Conservation (phyloP, 139 green algal genomes). For the Nannochloris sp. region DNA sequence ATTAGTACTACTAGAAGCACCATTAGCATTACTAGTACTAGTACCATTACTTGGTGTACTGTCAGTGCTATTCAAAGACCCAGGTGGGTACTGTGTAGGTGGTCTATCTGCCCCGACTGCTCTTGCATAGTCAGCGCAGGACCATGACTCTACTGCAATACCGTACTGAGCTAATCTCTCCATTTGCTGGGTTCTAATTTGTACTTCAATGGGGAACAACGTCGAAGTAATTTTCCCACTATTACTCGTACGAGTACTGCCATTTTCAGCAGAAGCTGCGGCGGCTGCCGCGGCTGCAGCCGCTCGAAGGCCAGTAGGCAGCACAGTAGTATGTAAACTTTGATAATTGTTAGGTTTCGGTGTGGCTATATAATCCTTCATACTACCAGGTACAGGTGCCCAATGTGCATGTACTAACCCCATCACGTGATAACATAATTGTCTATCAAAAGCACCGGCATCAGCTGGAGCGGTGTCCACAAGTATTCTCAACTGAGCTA, state of each 20-base stretch:
- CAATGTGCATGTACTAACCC: conserved; percentile 68
- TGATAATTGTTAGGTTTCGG: conserved; percentile 81
- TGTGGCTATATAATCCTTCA: conserved; percentile 89
- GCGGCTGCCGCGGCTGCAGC: not conserved
- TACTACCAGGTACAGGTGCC: conserved; percentile 61
- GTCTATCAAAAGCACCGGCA: conserved; percentile 5
- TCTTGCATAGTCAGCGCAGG: not conserved
- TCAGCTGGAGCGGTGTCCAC: conserved; percentile 16
- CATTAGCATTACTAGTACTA: not conserved
- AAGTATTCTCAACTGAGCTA: conserved; percentile 62
- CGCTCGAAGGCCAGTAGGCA: conserved; percentile 20
- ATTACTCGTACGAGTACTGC: not conserved
- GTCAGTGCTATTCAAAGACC: conserved; percentile 4
- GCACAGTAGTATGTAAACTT: conserved; percentile 69
- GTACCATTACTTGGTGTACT: not conserved
- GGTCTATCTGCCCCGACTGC: not conserved
- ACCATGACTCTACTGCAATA: conserved; percentile 45
- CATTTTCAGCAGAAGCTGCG: not conserved
- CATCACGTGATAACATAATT: conserved; percentile 47
- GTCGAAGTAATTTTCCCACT: not conserved
- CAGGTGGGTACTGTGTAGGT: not conserved
- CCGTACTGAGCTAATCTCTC: conserved; percentile 61
- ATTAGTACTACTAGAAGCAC: not conserved
- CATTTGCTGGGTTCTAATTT: conserved; percentile 67
- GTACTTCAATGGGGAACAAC: conserved; percentile 61